phyloP scores from a whole-genome alignment of 83 land plant genomes.

The Picea engelmannii region DNA sequence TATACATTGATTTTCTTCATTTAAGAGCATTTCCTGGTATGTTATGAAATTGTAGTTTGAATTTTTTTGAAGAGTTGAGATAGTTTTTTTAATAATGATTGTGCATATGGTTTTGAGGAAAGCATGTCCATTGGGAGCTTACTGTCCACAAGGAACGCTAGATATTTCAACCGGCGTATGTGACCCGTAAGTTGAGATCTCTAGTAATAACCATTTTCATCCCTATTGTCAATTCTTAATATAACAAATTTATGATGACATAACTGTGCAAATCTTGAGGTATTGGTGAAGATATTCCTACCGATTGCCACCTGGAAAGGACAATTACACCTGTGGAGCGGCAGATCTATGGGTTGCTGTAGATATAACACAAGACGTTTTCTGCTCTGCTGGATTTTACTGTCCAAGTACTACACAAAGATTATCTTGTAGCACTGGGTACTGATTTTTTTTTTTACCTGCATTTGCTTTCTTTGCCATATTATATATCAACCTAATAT shows the following conservation, averaged over 20 bases:
- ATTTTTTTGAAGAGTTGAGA: neutral
- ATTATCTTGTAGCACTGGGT: too few relatives aligned
- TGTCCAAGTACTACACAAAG: too few relatives aligned
- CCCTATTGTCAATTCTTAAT: neutral
- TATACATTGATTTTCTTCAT: neutral
- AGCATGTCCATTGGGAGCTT: conserved; percentile 93
- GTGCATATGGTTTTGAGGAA: conserved; percentile 12
- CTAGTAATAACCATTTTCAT: neutral
- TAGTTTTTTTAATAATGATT: neutral
- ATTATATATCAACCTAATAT: too few relatives aligned
- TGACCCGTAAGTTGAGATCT: conserved; percentile 78
- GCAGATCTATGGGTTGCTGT: conserved; percentile 34
- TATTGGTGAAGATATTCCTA: conserved; percentile 64
- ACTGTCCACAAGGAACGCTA: conserved; percentile 70
- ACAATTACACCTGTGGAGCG: conserved; percentile 70
- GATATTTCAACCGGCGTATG: conserved; percentile 65
- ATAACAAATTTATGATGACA: conserved; percentile 8
- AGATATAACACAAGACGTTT: too few relatives aligned
- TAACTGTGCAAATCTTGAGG: conserved; percentile 21
- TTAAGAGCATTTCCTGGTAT: neutral
- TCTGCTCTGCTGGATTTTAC: too few relatives aligned
- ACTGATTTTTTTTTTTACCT: too few relatives aligned
- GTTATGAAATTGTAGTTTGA: neutral
- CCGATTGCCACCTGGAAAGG: conserved; percentile 46
- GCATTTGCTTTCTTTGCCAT: too few relatives aligned